Evolutionary conservation across 2,329 filamentous ascomycete genomes (phyloP).

Genomic region (Xylaria sp.): DNA sequence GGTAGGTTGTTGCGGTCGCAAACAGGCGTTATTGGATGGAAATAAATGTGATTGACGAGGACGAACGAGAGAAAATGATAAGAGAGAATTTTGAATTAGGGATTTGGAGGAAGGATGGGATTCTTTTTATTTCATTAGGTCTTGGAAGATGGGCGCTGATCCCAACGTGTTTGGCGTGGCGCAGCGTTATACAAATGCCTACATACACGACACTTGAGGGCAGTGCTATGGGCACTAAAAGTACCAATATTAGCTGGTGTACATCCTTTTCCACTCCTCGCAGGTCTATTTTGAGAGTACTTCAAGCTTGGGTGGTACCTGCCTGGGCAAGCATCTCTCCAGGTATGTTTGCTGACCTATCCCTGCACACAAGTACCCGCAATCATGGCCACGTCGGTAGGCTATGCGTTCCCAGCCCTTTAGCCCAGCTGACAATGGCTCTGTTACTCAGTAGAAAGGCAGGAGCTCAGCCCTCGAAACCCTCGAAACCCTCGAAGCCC

Average conservation of each 20-base stretch:
- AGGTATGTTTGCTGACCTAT: slow-evolving; percentile 20
- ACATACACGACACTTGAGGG: not conserved
- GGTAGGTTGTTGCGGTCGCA: slow-evolving; percentile 18
- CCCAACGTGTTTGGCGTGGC: slow-evolving; percentile 45
- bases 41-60: slow-evolving; percentile 10
- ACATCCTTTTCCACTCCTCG: not conserved
- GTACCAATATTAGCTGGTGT: slow-evolving; percentile 27
- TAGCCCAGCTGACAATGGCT: slow-evolving; percentile 38
- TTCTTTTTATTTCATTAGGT: slow-evolving; percentile 45
- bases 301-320: not conserved
- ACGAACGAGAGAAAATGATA: slow-evolving; percentile 29
- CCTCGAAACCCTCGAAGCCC: not conserved
- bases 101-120: slow-evolving; percentile 38
- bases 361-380: slow-evolving; percentile 20
- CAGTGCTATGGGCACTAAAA: not conserved
- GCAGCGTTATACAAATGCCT: slow-evolving; percentile 38
- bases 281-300: not conserved
- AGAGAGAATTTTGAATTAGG: slow-evolving; percentile 11
- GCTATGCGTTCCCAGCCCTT: slow-evolving; percentile 20
- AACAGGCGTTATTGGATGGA: slow-evolving; percentile 22
- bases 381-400: slow-evolving; percentile 26
- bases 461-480: slow-evolving; percentile 29
- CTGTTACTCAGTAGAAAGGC: too few species aligned
- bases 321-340: not conserved
- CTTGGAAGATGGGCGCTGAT: slow-evolving; percentile 36